These are phyloP conservation scores for Yamadazyma conglobata DNA, from an alignment of 1,139 yeast species.

Conservation along the genomic window DNA sequence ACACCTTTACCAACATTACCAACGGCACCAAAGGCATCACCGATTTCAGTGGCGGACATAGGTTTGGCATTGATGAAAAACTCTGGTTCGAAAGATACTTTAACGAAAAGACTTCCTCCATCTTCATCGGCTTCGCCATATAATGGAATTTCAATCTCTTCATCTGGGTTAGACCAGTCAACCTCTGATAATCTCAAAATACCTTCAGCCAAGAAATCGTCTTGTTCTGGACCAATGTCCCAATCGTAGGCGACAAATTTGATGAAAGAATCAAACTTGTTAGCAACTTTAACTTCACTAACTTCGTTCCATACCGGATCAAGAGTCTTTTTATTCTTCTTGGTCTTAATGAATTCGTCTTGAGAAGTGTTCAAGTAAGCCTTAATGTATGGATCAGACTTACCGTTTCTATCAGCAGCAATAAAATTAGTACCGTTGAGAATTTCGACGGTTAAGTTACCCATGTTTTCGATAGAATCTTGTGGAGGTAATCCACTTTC, in stretches of 20 bases:
- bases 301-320: slow-evolving; percentile 84
- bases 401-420: slow-evolving; percentile 85
- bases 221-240: slow-evolving; percentile 87
- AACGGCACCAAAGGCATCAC: slow-evolving; percentile 35
- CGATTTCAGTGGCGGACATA: slow-evolving; percentile 33
- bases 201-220: slow-evolving; percentile 78
- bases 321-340: slow-evolving; percentile 79
- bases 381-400: slow-evolving; percentile 85
- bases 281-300: slow-evolving; percentile 47
- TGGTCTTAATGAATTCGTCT: slow-evolving; percentile 64
- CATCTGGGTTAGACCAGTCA: slow-evolving; percentile 50
- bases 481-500: slow-evolving; percentile 61
- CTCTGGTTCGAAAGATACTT: slow-evolving; percentile 64
- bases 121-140: slow-evolving; percentile 51
- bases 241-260: slow-evolving; percentile 70
- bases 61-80: slow-evolving; percentile 53
- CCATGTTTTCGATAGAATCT: slow-evolving; percentile 76
- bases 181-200: slow-evolving; percentile 56
- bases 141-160: slow-evolving; percentile 53
- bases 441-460: slow-evolving; percentile 63
- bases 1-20: slow-evolving; percentile 46
- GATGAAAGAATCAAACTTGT: slow-evolving; percentile 60
- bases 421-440: slow-evolving; percentile 67
- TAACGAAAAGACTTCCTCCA: slow-evolving; percentile 63
- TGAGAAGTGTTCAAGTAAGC: slow-evolving; percentile 61